Evolutionary conservation across 2,329 filamentous ascomycete genomes (phyloP).

Genomic region (Venturia asperata): DNA sequence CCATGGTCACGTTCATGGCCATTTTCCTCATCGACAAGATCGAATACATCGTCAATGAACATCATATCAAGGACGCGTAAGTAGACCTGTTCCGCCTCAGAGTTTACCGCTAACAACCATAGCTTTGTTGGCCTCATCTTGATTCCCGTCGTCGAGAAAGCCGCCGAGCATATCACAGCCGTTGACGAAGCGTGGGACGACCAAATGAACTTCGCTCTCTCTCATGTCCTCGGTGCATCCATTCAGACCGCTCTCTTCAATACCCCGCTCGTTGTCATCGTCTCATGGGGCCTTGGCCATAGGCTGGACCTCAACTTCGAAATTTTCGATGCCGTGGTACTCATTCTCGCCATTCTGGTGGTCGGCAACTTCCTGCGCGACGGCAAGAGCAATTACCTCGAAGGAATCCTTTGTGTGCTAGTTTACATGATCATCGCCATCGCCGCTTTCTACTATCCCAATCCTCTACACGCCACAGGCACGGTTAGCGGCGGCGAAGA

Average conservation of each 20-base stretch:
- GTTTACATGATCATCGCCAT: slow-evolving; percentile 58
- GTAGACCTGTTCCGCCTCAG: not conserved
- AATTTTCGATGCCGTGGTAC: slow-evolving; percentile 73
- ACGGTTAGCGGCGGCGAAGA: not conserved
- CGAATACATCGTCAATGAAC: slow-evolving; percentile 49
- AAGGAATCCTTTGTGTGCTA: slow-evolving; percentile 72
- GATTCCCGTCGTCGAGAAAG: slow-evolving; percentile 76
- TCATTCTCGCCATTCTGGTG: slow-evolving; percentile 77
- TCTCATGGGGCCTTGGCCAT: slow-evolving; percentile 69
- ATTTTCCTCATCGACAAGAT: slow-evolving; percentile 72
- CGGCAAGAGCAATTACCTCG: slow-evolving; percentile 83
- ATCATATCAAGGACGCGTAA: slow-evolving; percentile 36
- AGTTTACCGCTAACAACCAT: slow-evolving; percentile 31
- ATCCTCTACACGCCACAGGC: slow-evolving; percentile 30
- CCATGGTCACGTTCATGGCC: slow-evolving; percentile 66
- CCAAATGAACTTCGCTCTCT: slow-evolving; percentile 77
- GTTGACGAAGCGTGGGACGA: slow-evolving; percentile 80
- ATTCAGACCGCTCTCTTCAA: slow-evolving; percentile 88
- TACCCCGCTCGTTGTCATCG: slow-evolving; percentile 72
- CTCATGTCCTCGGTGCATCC: slow-evolving; percentile 78
- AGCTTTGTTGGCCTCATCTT: slow-evolving; percentile 66
- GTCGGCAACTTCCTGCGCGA: slow-evolving; percentile 84
- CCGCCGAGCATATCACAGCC: slow-evolving; percentile 76
- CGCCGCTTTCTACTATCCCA: slow-evolving; percentile 55
- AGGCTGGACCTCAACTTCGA: slow-evolving; percentile 78